phyloP scores from a whole-genome alignment of 768 basidiomycete species.

The Pisolithus sp. region DNA sequence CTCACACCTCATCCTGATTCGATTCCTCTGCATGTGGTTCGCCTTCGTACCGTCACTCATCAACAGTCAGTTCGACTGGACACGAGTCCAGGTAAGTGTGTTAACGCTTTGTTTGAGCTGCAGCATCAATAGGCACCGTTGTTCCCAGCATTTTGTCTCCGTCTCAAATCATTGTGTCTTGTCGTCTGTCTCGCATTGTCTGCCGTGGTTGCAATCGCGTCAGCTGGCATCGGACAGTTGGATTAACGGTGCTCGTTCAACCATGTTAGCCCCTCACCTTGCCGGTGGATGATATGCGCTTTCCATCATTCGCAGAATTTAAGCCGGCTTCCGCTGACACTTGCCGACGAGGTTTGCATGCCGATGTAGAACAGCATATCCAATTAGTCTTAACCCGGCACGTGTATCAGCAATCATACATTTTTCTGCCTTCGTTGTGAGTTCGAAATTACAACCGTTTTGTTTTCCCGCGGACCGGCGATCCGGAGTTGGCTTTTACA shows the following conservation, averaged over 20 bases:
- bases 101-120: neutral
- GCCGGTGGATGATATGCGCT: too few species aligned
- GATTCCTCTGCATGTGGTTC: slow-evolving; percentile 15
- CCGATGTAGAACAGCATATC: neutral
- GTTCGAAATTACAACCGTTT: neutral
- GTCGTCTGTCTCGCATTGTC: neutral
- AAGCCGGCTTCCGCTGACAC: neutral
- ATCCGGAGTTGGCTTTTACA: neutral
- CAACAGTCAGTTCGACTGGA: slow-evolving; percentile 14
- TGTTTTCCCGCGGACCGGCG: neutral
- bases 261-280: neutral
- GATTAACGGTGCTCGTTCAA: neutral
- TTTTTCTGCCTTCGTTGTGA: neutral
- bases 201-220: neutral
- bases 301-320: neutral
- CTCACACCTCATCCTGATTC: slow-evolving; percentile 19
- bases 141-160: neutral
- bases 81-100: slow-evolving; percentile 11
- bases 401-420: neutral
- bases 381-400: neutral
- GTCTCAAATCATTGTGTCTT: neutral
- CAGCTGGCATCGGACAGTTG: neutral
- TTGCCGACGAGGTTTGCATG: neutral
- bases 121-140: neutral
- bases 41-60: slow-evolving; percentile 23